phyloP scores from a whole-genome alignment of 352 stramenopile species.

The Phytophthora aleatoria region DNA sequence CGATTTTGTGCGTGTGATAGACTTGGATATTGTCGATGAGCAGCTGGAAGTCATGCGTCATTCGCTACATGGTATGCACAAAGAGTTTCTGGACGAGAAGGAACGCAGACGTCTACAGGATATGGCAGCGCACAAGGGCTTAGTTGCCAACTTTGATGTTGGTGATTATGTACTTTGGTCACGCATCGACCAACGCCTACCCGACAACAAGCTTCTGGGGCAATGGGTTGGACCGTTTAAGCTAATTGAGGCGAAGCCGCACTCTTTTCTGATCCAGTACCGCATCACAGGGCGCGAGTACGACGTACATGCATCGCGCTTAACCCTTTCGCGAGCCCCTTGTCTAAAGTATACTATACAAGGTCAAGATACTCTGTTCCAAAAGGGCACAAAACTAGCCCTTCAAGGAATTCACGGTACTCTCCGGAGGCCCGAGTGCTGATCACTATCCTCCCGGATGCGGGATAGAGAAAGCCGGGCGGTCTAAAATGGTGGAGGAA shows the following conservation, averaged over 20 bases:
- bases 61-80: conserved; percentile 14
- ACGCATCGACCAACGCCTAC: conserved; percentile 18
- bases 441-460: too few relatives aligned
- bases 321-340: background rate
- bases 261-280: conserved; percentile 23
- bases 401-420: too few relatives aligned
- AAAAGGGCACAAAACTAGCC: too few relatives aligned
- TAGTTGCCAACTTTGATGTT: conserved; percentile 19
- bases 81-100: conserved; percentile 6
- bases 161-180: conserved; percentile 32
- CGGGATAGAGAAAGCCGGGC: too few relatives aligned
- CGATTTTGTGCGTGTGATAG: background rate
- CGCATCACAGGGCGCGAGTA: conserved; percentile 10
- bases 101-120: background rate
- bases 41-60: background rate
- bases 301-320: conserved; percentile 18
- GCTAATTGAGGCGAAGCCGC: conserved; percentile 2
- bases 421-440: too few relatives aligned
- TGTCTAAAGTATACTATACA: too few relatives aligned
- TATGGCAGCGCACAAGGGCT: conserved; percentile 4
- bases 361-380: too few relatives aligned
- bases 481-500: too few relatives aligned
- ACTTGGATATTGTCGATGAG: background rate
- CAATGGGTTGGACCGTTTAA: conserved; percentile 28
- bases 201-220: conserved; percentile 20